phyloP scores from a whole-genome alignment of 2,329 filamentous ascomycete genomes.

The Aspergillus sp. region DNA sequence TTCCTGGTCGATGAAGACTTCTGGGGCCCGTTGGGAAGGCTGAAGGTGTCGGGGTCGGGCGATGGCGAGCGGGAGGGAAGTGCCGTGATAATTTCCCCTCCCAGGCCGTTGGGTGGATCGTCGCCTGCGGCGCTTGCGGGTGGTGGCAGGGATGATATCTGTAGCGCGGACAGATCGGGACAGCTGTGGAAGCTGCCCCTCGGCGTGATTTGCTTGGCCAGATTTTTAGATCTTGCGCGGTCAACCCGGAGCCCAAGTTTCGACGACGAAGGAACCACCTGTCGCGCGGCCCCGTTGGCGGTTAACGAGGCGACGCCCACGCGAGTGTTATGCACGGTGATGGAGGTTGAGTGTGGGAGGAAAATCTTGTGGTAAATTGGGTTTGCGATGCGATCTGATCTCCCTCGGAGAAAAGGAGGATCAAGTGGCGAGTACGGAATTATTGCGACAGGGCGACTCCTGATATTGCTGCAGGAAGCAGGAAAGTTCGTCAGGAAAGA shows the following conservation, averaged over 20 bases:
- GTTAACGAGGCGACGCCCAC: background rate
- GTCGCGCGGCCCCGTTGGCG: background rate
- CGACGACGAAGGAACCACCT: background rate
- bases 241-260: constrained; percentile 13
- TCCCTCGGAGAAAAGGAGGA: no score
- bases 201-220: constrained; percentile 39
- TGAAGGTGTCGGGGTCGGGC: constrained; percentile 28
- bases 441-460: no score
- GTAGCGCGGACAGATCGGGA: constrained; percentile 41
- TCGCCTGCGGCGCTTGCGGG: constrained; percentile 22
- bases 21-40: constrained; percentile 29
- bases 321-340: background rate
- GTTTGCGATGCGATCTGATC: background rate
- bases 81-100: constrained; percentile 27
- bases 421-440: no score
- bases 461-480: no score
- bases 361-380: no score
- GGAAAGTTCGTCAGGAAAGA: no score
- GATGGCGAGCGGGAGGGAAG: constrained; percentile 31
- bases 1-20: constrained; percentile 32
- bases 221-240: constrained; percentile 33
- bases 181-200: constrained; percentile 44
- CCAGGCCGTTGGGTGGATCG: constrained; percentile 25
- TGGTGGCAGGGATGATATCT: constrained; percentile 28
- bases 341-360: background rate